These are phyloP conservation scores for Fraxinus baroniana DNA, from an alignment of 305 asterid species.

Conservation along the genomic window DNA sequence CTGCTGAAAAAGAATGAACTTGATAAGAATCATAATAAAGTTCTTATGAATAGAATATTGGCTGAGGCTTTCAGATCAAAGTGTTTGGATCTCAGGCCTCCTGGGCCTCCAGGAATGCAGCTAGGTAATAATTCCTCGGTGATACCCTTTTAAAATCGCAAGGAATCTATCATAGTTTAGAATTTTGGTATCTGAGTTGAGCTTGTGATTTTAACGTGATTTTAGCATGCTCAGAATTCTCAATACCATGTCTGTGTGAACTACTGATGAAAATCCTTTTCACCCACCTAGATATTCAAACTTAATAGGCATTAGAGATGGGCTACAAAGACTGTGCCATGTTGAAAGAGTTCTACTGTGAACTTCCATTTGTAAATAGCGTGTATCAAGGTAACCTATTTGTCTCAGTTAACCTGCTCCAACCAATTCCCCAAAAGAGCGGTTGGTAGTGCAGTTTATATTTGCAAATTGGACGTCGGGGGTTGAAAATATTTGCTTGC, in stretches of 20 bases:
- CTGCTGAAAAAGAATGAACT: conserved; percentile 36
- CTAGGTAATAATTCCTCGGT: conserved; percentile 23
- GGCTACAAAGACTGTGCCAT: not conserved
- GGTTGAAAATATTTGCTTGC: not conserved
- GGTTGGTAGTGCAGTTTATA: not conserved
- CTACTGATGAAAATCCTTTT: not conserved
- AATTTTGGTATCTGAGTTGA: conserved; percentile 13
- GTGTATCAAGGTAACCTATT: not conserved
- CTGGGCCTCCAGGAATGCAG: conserved; percentile 41
- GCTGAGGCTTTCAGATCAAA: conserved; percentile 67
- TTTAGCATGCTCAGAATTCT: not conserved
- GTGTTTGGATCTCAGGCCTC: conserved; percentile 59
- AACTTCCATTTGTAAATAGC: not conserved
- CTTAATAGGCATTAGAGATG: not conserved
- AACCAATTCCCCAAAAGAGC: not conserved
- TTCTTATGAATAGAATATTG: conserved; percentile 49
- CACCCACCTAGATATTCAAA: not conserved
- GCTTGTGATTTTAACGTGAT: not conserved
- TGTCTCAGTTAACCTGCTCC: not conserved
- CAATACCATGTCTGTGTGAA: not conserved
- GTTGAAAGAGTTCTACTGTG: not conserved
- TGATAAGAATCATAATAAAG: conserved; percentile 34
- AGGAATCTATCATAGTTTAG: not conserved
- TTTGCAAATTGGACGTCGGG: not conserved
- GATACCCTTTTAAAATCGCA: not conserved